Evolutionary conservation across 73 alveolate genomes (phyloP), one percentile per base, ranked within the genome.

Genomic region (Symbiodinium natans): DNA sequence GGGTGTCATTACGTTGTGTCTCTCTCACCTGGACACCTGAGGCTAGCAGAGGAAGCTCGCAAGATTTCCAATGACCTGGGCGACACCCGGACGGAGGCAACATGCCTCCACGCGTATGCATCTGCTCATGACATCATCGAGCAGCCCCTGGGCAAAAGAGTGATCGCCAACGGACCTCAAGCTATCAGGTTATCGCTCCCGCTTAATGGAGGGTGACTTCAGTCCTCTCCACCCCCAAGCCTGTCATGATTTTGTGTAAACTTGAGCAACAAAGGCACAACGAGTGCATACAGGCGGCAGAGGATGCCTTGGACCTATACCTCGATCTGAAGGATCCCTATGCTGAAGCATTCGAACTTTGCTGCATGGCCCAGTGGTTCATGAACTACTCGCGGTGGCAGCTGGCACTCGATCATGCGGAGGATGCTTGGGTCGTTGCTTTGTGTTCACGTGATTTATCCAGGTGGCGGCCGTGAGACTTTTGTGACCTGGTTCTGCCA

Each of bases 281-380:
- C n/a, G 97, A 68, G 68, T 90, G 97, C 88, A 90, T 90, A 29
- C 89, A 43, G n/a, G 87, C 88, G 29, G 97, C 97, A 13, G 97
- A 90, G 33, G 97, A 90, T 29, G 97, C 97, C 8, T 31, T 90
- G 75, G 97, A 90, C 46, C 41, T 68, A 25, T 90, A 90, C 80
- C 33, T 90, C 56, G 97, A 90, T 15, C 48, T 90, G 84, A 31
- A 74, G 48, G 97, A 90, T 41, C 97, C 97, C 1, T 90, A 90
- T n/a, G 97, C 97, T 3, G 97, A 90, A 33, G 97, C 87, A 54
- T 90, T 90, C n/a, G 97, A 90, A 52, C 88, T 90, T 23, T 90
- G 97, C 89, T 90, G 97, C 80, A 90, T 90, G 86, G 97, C 97
- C 48, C 97, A 90, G 88, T 90, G 97, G 97, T 90, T 90, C 82